These are phyloP conservation scores for Cordyceps militaris DNA, from an alignment of 2,329 filamentous ascomycete species.

Conservation along the genomic window DNA sequence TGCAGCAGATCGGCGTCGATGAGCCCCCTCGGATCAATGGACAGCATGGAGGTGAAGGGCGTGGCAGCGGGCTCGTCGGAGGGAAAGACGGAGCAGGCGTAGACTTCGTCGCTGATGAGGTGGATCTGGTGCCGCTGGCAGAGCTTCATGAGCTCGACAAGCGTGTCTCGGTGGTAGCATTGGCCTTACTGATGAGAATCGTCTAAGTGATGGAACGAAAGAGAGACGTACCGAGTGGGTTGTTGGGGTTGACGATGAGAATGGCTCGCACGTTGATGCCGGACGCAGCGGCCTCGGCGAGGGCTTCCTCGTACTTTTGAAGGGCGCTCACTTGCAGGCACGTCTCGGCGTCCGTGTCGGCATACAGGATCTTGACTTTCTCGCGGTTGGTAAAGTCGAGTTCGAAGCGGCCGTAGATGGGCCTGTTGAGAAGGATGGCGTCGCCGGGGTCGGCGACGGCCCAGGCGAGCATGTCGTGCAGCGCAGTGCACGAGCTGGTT, in stretches of 20 bases:
- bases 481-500: slow-evolving; percentile 30
- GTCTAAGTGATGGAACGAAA: not conserved
- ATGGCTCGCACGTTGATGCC: slow-evolving; percentile 38
- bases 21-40: slow-evolving; percentile 34
- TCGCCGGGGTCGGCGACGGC: slow-evolving; percentile 31
- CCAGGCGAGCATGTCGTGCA: slow-evolving; percentile 35
- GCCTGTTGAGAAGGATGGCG: slow-evolving; percentile 32
- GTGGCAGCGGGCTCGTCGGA: slow-evolving; percentile 21
- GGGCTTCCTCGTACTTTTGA: slow-evolving; percentile 37
- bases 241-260: slow-evolving; percentile 47
- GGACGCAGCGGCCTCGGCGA: slow-evolving; percentile 25
- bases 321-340: slow-evolving; percentile 38
- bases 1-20: slow-evolving; percentile 44
- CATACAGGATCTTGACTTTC: slow-evolving; percentile 37
- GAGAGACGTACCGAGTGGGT: slow-evolving; percentile 36
- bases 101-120: slow-evolving; percentile 52
- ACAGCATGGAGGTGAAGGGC: slow-evolving; percentile 42
- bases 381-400: slow-evolving; percentile 39
- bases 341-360: slow-evolving; percentile 34
- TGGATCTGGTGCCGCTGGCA: slow-evolving; percentile 44
- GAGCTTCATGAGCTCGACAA: slow-evolving; percentile 39
- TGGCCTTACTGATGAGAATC: slow-evolving; percentile 18
- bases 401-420: slow-evolving; percentile 43
- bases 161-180: slow-evolving; percentile 37
- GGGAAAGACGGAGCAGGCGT: slow-evolving; percentile 44